Evolutionary conservation across 1,284 basidiomycete species (phyloP), one percentile per base, ranked within the genome.

Genomic region (Bjerkandera adusta): DNA sequence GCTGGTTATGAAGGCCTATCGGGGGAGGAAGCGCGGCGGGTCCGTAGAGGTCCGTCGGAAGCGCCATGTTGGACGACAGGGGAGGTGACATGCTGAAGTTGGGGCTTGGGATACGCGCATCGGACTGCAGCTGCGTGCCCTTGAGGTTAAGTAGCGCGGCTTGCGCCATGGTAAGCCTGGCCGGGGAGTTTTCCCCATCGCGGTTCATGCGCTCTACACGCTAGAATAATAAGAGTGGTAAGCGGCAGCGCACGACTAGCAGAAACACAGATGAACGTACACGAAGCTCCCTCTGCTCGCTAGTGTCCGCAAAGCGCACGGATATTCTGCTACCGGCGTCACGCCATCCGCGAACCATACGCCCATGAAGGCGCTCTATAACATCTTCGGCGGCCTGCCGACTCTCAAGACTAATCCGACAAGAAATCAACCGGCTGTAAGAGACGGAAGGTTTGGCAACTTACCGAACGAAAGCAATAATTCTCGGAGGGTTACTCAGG

Each of bases 391-490:
- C 86, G 0, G 82, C 84, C 0, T 54, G 24, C 15, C 85, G 79
- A 24, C 71, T 79, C 53, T 88, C 85, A 27, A 89, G 68, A 43
- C 86, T 88, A 49, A 29, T 29, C 10, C 24, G 27, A 39, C 26
- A 32, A 48, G 47, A 18, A 33, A 6, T 12, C 12, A 30, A 10
- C n/a, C 26, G 10, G 45, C 24, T 29, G 7, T 24, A 20, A 27
- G n/a, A 27, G 33, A 20, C 33, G 39, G 27, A 15, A 15, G 20
- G 29, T 36, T 38, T 24, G 26, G 15, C 20, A 15, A 37, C 74
- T 20, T 52, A 85, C 85, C 85, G 71, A 30, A 88, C 83, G 55
- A 87, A 88, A 0, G 85, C 85, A 48, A 88, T 87, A 51, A 86
- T 84, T 47, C 83, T 70, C 7, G 85, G 85, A 1, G 85, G 85